Base-by-base conservation (phyloP, 352 stramenopile genomes). In the Elongisporangium undulatum region DNA sequence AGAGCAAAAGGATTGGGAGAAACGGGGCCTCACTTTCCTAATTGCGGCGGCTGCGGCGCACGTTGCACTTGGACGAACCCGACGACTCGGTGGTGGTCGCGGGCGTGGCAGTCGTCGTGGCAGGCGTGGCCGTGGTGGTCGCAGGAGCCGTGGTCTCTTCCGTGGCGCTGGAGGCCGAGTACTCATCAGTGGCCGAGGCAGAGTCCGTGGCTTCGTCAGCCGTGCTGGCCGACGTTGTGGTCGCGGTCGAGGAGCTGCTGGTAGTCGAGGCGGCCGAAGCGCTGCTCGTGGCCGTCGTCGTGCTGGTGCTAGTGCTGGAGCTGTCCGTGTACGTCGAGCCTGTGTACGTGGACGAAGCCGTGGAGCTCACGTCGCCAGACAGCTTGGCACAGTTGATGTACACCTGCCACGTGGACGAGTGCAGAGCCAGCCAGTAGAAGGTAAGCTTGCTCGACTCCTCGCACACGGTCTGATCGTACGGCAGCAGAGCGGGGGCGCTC, bases 361-460 rank as follows among this genome's bases (percentile, higher is more conserved):
- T 71, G 15, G 64, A 68, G 15, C 56, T 69, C 0, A 61, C 26
- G 34, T 62, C 54, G 64, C 58, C 3, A 58, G 38, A 16, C 56
- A 1, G 69, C 63, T 22, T 20, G 10, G 51, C 62, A 38, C 69
- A 80, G 21, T 75, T 74, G 12, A 63, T 64, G 57, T 82, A 82
- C 8, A 75, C 58, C 54, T 83, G 74, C 74, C 74, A 84, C 3
- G 69, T 66, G 17, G 64, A 64, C 23, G 68, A 66, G 58, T 84
- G 74, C 56, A 84, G 39, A 7, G 74, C 74, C 15, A 83, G 23
- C 74, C 74, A 83, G 34, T 74, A 72, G 55, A 71, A 74, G 9
- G 65, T 73, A 24, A 81, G 48, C 16, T 26, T 60, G 17, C 64
- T 76, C 9, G 69, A 59, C 29, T 67, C 69, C 5, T 55, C 26